These are phyloP conservation scores for Exutisphaerella laricina DNA, from an alignment of 2,329 filamentous ascomycete species.

Conservation along the genomic window DNA sequence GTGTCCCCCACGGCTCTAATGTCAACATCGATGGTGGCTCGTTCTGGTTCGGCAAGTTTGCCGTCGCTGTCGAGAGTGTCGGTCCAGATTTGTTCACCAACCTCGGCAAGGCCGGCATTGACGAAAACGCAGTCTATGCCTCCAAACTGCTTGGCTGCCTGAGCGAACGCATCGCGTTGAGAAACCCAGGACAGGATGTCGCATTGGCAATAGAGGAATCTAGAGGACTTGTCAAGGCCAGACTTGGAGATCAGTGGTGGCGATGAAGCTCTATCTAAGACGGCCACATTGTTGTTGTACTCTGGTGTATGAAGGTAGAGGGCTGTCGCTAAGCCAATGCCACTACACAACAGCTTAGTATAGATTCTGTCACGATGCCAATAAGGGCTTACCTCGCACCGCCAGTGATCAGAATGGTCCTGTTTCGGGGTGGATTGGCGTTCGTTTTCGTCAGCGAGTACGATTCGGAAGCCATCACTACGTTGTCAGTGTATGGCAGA, in stretches of 20 bases:
- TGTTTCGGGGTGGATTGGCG: constrained; percentile 23
- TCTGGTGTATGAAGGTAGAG: constrained; percentile 25
- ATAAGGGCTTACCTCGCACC: constrained; percentile 22
- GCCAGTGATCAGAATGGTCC: constrained; percentile 30
- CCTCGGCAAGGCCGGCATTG: constrained; percentile 47
- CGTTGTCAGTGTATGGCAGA: background rate
- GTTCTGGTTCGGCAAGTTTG: constrained; percentile 43
- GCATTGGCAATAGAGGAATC: constrained; percentile 34
- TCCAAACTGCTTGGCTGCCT: constrained; percentile 38
- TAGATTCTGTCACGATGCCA: background rate
- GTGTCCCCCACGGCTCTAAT: constrained; percentile 45
- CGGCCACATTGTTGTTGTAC: constrained; percentile 27
- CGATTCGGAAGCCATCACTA: constrained; percentile 25
- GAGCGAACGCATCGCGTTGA: constrained; percentile 43
- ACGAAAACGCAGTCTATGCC: constrained; percentile 45
- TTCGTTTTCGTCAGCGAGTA: constrained; percentile 25
- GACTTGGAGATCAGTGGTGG: constrained; percentile 15
- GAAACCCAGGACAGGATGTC: constrained; percentile 44
- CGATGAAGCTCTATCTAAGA: constrained; percentile 23
- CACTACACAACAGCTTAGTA: constrained; percentile 12
- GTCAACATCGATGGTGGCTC: constrained; percentile 42
- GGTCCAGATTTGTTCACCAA: constrained; percentile 47
- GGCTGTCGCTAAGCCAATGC: constrained; percentile 31
- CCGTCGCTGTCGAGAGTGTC: constrained; percentile 40
- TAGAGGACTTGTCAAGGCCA: constrained; percentile 22